Evolutionary conservation across 176 grass and related monocot genomes (phyloP).

Genomic region (Saccharum spontaneum): DNA sequence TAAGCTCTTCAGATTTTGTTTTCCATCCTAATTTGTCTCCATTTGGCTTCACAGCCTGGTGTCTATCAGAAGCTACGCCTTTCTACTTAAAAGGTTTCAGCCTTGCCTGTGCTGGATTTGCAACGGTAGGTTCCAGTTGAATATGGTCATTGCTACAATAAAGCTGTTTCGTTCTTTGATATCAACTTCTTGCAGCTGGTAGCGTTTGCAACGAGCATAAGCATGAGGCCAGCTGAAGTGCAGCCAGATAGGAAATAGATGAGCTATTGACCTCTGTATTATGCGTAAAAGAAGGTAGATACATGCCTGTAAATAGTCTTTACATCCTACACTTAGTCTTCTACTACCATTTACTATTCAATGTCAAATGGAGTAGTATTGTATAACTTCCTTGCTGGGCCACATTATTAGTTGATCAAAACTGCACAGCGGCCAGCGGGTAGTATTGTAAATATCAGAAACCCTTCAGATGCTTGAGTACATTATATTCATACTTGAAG

Average conservation of each 20-base stretch:
- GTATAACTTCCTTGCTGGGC: not conserved
- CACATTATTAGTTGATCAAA: not conserved
- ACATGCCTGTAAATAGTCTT: constrained; percentile 14
- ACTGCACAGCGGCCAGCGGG: not conserved
- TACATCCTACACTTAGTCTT: constrained; percentile 2
- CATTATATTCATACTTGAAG: not conserved
- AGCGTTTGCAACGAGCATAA: constrained; percentile 58
- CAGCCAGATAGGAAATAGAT: constrained; percentile 42
- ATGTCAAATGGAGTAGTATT: not conserved
- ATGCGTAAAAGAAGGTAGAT: constrained; percentile 2
- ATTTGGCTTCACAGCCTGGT: constrained; percentile 44
- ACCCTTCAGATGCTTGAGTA: not conserved
- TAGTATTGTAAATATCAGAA: constrained; percentile 7
- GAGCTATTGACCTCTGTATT: not conserved
- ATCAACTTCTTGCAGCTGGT: constrained; percentile 48
- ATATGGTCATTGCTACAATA: not conserved
- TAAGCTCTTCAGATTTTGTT: constrained; percentile 4
- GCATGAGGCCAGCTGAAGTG: constrained; percentile 39
- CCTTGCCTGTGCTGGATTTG: constrained; percentile 62
- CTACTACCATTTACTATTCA: not conserved
- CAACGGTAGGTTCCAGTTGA: constrained; percentile 41
- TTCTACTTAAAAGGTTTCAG: constrained; percentile 71
- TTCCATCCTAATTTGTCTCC: not conserved
- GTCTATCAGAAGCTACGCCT: constrained; percentile 59
- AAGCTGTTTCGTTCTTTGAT: not conserved